Evolutionary conservation across 306 rosid species (phyloP).

Genomic region (Ammopiptanthus mongolicus): DNA sequence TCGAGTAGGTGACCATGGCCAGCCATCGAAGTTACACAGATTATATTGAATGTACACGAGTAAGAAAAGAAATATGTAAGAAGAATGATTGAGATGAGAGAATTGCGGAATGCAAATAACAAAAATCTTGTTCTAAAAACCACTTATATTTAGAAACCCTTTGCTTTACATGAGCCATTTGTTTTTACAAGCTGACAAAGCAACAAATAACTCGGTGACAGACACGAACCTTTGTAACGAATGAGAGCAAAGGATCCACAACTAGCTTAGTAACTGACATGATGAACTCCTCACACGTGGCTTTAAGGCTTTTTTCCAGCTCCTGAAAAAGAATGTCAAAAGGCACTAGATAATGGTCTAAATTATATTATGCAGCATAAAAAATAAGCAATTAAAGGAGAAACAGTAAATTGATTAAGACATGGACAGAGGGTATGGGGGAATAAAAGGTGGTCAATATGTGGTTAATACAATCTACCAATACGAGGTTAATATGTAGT

Average conservation of each 20-base stretch:
- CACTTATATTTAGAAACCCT: background rate
- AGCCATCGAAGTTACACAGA: background rate
- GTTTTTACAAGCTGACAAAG: background rate
- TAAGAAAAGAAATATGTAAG: constrained; percentile 12
- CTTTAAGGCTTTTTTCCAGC: constrained; percentile 88
- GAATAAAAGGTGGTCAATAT: background rate
- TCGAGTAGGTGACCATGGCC: background rate
- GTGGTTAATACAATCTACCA: background rate
- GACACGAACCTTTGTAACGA: constrained; percentile 85
- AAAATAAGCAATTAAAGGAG: background rate
- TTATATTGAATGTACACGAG: background rate
- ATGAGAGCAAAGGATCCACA: constrained; percentile 98
- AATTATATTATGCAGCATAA: background rate
- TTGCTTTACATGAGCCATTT: background rate
- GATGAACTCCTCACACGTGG: constrained; percentile 95
- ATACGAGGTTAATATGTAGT: background rate
- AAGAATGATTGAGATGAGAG: background rate
- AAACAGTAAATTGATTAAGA: background rate
- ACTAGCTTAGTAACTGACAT: constrained; percentile 95
- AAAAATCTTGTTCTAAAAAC: background rate
- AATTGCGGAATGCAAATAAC: background rate
- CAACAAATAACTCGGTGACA: constrained; percentile 4
- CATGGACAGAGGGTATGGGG: background rate
- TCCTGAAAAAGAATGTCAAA: constrained; percentile 55
- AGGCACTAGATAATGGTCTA: background rate